phyloP scores from a whole-genome alignment of 2,329 filamentous ascomycete species.

The Aspergillus sp. region DNA sequence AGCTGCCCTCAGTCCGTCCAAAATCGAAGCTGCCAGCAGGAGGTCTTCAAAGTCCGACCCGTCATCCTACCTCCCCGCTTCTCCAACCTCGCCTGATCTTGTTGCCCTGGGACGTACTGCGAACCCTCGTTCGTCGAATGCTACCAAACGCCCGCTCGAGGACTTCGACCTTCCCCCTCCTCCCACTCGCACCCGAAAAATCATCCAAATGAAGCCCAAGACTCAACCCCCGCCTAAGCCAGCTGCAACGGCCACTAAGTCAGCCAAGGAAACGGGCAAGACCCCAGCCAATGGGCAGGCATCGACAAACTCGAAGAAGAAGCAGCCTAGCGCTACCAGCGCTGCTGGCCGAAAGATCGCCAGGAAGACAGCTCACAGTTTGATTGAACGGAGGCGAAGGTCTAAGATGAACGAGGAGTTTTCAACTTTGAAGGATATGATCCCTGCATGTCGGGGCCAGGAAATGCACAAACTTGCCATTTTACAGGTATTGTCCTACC shows the following conservation, averaged over 20 bases:
- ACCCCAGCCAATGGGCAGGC: conserved; percentile 14
- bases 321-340: conserved; percentile 69
- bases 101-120: conserved; percentile 14
- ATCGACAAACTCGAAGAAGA: conserved; percentile 59
- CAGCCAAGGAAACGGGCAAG: conserved; percentile 21
- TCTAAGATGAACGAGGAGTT: conserved; percentile 99
- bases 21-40: conserved; percentile 15
- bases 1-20: conserved; percentile 27
- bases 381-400: conserved; percentile 83
- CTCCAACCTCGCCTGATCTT: conserved; percentile 29
- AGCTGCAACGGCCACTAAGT: conserved; percentile 20
- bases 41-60: conserved; percentile 26
- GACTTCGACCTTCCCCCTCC: conserved; percentile 81
- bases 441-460: conserved; percentile 84
- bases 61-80: conserved; percentile 24
- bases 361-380: conserved; percentile 89
- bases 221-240: conserved; percentile 39
- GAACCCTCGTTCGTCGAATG: conserved; percentile 20
- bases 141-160: conserved; percentile 37
- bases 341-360: conserved; percentile 92
- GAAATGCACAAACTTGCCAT: conserved; percentile 99
- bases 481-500: conserved; percentile 62
- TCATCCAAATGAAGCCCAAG: conserved; percentile 93
- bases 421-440: conserved; percentile 86
- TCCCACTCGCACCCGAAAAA: conserved; percentile 86